phyloP scores from a whole-genome alignment of 1,139 yeast genomes.

The Saccharomyces hybrid region DNA sequence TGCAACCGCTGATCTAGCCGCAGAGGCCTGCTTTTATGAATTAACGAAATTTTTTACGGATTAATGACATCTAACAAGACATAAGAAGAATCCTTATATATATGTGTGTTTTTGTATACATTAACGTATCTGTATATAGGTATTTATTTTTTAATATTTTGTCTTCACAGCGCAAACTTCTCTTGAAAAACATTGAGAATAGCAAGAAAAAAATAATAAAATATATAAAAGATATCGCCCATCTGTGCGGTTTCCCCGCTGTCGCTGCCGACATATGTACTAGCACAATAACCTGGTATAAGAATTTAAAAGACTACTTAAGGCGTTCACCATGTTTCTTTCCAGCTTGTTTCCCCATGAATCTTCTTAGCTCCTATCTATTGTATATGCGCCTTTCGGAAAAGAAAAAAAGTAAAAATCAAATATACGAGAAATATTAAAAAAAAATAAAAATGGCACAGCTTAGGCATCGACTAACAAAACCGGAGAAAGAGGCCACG shows the following conservation, averaged over 20 bases:
- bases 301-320: no score
- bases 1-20: conserved; percentile 3
- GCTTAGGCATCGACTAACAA: neutral
- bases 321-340: no score
- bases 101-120: neutral
- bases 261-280: neutral
- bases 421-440: neutral
- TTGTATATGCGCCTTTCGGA: no score
- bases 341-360: no score
- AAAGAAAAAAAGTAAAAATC: no score
- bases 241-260: neutral
- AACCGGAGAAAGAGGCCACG: neutral
- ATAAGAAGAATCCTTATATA: neutral
- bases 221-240: no score
- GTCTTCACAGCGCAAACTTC: neutral
- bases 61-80: neutral
- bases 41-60: neutral
- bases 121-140: neutral
- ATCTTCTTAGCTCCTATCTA: no score
- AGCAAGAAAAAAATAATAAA: neutral
- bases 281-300: neutral
- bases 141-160: neutral
- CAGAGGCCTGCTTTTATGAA: neutral
- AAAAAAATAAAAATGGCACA: neutral
- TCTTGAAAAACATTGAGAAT: neutral